Percentiles rank a stretch among this genome's conserved stretches.
phyloP scores from a whole-genome alignment of 306 rosid genomes.

The barrel medic (Medicago truncatula) region MtrunA17r5.0-ANR NC_053049.1:46524501-46525000 shows the following conservation, averaged over 20 bases:
- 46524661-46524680: slow-evolving; percentile 71
- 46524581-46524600: slow-evolving; percentile 71
- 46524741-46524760: slow-evolving; percentile 55
- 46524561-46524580: slow-evolving; percentile 58
- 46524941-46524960: slow-evolving; percentile 32
- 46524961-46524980: slow-evolving; percentile 2
- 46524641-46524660: slow-evolving; percentile 67
- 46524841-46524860: slow-evolving; percentile 15
- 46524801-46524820: slow-evolving; percentile 58
- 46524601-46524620: slow-evolving; percentile 75
- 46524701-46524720: slow-evolving; percentile 62
- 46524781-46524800: slow-evolving; percentile 57
- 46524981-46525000: background rate
- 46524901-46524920: slow-evolving; percentile 49
- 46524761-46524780: slow-evolving; percentile 55
- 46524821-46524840: slow-evolving; percentile 43
- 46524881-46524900: slow-evolving; percentile 46
- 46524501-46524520: slow-evolving; percentile 77
- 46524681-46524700: slow-evolving; percentile 74
- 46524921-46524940: slow-evolving; percentile 63
- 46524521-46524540: slow-evolving; percentile 87
- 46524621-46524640: slow-evolving; percentile 77
- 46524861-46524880: slow-evolving; percentile 60
- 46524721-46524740: slow-evolving; percentile 57
- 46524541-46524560: slow-evolving; percentile 73